These are phyloP conservation scores for Chloromonas sp. DNA, from an alignment of 163 green algal species.

Conservation along the genomic window DNA sequence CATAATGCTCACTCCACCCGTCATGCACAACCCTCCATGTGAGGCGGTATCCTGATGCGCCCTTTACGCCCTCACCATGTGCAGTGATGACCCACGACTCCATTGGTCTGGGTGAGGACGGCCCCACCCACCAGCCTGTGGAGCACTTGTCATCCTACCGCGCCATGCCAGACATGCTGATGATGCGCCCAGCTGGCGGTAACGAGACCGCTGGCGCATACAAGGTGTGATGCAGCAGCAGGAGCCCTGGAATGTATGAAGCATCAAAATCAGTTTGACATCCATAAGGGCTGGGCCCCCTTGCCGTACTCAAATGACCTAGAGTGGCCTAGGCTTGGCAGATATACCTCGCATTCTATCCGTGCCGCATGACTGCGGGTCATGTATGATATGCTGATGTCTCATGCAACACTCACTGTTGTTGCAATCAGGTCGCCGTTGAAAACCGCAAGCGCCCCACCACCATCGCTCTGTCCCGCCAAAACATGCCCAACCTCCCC, in stretches of 20 bases:
- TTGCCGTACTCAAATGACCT: too few species aligned
- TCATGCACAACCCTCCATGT: too few species aligned
- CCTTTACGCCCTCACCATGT: too few species aligned
- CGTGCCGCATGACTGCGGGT: too few species aligned
- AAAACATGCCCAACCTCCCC: slow-evolving; percentile 93
- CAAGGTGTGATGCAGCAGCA: slow-evolving; percentile 49
- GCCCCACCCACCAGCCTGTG: slow-evolving; percentile 96
- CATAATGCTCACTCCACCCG: too few species aligned
- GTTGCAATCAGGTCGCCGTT: slow-evolving; percentile 29
- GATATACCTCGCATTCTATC: too few species aligned
- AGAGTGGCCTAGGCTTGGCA: too few species aligned
- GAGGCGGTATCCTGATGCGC: too few species aligned
- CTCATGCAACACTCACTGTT: background rate
- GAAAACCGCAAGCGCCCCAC: slow-evolving; percentile 68
- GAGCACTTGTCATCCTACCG: slow-evolving; percentile 98
- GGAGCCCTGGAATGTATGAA: slow-evolving; percentile 33
- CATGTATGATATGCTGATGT: background rate
- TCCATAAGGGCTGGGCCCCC: too few species aligned
- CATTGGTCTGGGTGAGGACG: slow-evolving; percentile 98
- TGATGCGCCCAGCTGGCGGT: slow-evolving; percentile 88
- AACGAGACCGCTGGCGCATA: slow-evolving; percentile 95
- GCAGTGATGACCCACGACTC: slow-evolving; percentile 98
- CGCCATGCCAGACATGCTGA: slow-evolving; percentile 97
- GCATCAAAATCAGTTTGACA: too few species aligned
- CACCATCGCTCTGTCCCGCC: slow-evolving; percentile 89